Evolutionary conservation across 2,329 filamentous ascomycete species (phyloP), one percentile per base, ranked within the genome.

Genomic region (Ceratocystis eucalypticola): DNA sequence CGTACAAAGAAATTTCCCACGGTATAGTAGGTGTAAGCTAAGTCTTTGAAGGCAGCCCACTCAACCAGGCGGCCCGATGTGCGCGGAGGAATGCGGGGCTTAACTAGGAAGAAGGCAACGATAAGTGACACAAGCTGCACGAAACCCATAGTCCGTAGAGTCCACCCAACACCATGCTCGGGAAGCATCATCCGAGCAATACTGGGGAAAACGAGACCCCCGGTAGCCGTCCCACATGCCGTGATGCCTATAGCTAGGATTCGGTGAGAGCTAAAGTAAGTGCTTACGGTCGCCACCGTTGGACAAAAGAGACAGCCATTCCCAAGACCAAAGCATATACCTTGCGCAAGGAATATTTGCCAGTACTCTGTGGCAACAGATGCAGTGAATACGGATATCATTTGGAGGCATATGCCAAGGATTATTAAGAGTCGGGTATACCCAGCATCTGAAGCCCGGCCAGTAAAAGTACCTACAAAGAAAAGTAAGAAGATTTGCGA

Each of bases 251-350:
- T 80, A 8, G 82, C 85, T 1, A 88, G 74, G 0, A 81, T 80
- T 59, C 83, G 78, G 68, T 77, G 80, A 57, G 75, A 78, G 65
- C 75, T 76, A 71, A 88, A 89, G 70, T 89, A 89, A 10, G 86
- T 86, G 3, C 85, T 82, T 1, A 89, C 75, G 2, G 87, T 80
- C 1, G 86, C 82, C 41, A 89, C 79, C 53, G 80, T 78, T 0
- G 87, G 84, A 61, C 85, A 82, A 74, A 87, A 89, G 4, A 88
- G 74, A 68, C 79, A 83, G 5, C 86, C 86, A 66, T 81, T 81
- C 1, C 83, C 85, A 0, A 85, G 64, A 1, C 83, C 83, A 69
- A 80, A 75, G 65, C 79, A 79, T 8, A 84, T 68, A 2, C 84
- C 83, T 71, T 85, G 83, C 0, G 80, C 74, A 1, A 84, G 74